Evolutionary conservation across 805 yeast genomes (phyloP).

Genomic region (Metschnikowia noctiluminum): DNA sequence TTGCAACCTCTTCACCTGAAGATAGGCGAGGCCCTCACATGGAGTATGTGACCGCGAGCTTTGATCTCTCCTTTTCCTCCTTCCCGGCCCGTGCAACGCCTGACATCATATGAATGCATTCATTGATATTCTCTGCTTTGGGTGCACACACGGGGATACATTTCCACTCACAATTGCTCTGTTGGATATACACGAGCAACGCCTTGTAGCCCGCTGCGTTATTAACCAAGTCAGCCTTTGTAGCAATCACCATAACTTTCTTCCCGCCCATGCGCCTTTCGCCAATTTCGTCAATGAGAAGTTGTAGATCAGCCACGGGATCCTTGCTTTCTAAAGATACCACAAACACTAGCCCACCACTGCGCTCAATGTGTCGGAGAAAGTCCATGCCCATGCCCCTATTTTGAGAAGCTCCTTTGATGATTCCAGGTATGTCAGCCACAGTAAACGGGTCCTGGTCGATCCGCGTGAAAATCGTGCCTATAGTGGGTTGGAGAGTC

Average conservation of each 20-base stretch:
- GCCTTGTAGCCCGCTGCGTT: conserved; percentile 45
- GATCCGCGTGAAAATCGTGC: conserved; percentile 70
- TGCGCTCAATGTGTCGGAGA: conserved; percentile 86
- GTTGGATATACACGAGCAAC: conserved; percentile 45
- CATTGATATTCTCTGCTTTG: conserved; percentile 67
- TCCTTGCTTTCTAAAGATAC: conserved; percentile 65
- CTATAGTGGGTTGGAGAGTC: conserved; percentile 86
- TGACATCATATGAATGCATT: conserved; percentile 69
- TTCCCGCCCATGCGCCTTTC: conserved; percentile 55
- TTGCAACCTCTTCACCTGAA: too few species aligned
- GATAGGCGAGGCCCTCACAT: too few species aligned
- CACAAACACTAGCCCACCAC: conserved; percentile 86
- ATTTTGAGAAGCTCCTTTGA: conserved; percentile 80
- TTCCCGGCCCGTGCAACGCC: conserved; percentile 30
- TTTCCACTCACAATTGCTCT: conserved; percentile 49
- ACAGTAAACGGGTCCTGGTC: conserved; percentile 78
- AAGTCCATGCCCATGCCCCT: conserved; percentile 94
- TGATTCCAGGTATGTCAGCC: conserved; percentile 96
- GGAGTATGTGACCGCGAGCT: background rate
- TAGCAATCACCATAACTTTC: conserved; percentile 73
- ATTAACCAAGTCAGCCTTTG: conserved; percentile 82
- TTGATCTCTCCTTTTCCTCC: background rate
- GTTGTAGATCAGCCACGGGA: conserved; percentile 64
- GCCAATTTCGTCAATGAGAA: conserved; percentile 71
- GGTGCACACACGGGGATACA: conserved; percentile 83